Evolutionary conservation across 2,329 filamentous ascomycete species (phyloP).

Genomic region (Biscogniauxia mediterranea): DNA sequence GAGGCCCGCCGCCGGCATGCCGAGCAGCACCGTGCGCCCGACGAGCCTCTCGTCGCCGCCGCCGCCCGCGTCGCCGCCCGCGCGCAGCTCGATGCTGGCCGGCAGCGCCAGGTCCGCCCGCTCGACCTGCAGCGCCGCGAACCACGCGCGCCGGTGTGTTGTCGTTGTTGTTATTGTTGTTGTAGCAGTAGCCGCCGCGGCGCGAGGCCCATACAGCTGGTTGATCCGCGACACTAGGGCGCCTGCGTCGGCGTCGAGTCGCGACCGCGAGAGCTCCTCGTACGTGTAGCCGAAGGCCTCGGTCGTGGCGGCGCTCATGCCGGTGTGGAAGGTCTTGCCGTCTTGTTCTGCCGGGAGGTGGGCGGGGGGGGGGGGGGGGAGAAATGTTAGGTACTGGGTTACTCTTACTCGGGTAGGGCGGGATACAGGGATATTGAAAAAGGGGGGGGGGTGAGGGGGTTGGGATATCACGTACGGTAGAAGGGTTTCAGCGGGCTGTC

Average conservation of each 20-base stretch:
- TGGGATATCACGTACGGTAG: slow-evolving; percentile 33
- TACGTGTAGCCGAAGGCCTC: slow-evolving; percentile 42
- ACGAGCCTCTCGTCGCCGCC: slow-evolving; percentile 23
- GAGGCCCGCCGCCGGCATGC: slow-evolving; percentile 36
- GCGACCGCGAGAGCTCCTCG: slow-evolving; percentile 43
- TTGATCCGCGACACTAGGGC: slow-evolving; percentile 60
- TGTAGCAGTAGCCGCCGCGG: too few relatives aligned
- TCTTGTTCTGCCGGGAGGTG: slow-evolving; percentile 16
- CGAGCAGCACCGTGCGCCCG: slow-evolving; percentile 36
- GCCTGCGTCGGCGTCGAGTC: slow-evolving; percentile 59
- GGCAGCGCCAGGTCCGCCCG: slow-evolving; percentile 38
- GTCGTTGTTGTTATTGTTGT: too few relatives aligned
- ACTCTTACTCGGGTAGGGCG: too few relatives aligned
- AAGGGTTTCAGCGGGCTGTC: slow-evolving; percentile 51
- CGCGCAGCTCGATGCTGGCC: slow-evolving; percentile 36
- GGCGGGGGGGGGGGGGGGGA: background rate
- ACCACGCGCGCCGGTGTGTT: slow-evolving; percentile 28
- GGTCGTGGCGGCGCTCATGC: slow-evolving; percentile 29
- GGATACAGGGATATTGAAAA: too few relatives aligned
- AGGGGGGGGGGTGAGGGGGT: background rate
- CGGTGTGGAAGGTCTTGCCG: slow-evolving; percentile 43
- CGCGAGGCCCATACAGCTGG: slow-evolving; percentile 44
- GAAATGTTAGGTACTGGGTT: background rate
- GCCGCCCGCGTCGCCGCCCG: slow-evolving; percentile 26
- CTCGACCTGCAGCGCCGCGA: slow-evolving; percentile 37